These are phyloP conservation scores for Plasmodium fragile DNA, from an alignment of 169 alveolate genomes.

Conservation along the genomic window DNA sequence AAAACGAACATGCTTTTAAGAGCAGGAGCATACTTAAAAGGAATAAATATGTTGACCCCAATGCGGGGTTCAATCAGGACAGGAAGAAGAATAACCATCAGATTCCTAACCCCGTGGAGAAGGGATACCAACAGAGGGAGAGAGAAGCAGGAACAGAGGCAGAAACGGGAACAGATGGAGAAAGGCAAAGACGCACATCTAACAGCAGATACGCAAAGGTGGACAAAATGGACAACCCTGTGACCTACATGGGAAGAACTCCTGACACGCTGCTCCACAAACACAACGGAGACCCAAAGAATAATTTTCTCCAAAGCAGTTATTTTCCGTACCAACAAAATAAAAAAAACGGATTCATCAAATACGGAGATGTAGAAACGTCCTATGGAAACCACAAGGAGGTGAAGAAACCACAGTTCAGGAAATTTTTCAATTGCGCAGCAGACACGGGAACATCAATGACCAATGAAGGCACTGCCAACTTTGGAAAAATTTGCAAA, in stretches of 20 bases:
- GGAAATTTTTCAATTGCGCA: constrained; percentile 12
- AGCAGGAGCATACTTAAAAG: neutral
- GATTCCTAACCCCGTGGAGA: neutral
- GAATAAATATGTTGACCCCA: neutral
- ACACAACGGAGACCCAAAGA: neutral
- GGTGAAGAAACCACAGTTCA: constrained; percentile 15
- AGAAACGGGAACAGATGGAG: neutral
- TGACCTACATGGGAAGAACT: neutral
- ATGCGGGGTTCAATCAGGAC: neutral
- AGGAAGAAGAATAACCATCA: neutral
- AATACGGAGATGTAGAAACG: neutral
- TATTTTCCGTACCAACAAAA: constrained; percentile 8
- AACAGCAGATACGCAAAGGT: neutral
- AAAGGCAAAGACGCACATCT: neutral
- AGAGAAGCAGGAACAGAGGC: neutral
- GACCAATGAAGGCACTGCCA: neutral
- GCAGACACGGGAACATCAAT: neutral
- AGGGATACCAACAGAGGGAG: neutral
- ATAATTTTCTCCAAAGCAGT: neutral
- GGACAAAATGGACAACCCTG: neutral
- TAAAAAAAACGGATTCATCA: constrained; percentile 9
- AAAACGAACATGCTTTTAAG: neutral
- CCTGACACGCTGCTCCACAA: constrained; percentile 3
- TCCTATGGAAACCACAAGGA: neutral
- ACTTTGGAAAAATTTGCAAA: constrained; percentile 32